Evolutionary conservation across 164 flowering plant genomes (phyloP).

Genomic region (Vitis rotundifolia): DNA sequence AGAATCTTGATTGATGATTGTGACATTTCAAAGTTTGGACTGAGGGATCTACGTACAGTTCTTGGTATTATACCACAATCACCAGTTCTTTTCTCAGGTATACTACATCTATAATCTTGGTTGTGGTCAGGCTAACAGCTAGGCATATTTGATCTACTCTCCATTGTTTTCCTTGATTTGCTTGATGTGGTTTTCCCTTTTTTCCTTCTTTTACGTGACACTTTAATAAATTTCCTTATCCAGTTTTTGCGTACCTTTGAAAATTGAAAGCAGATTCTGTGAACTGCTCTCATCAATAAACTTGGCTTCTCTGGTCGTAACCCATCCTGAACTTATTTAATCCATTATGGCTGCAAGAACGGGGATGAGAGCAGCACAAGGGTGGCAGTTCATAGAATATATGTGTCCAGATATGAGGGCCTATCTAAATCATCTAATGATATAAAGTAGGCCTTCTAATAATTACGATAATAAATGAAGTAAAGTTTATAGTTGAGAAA

Average conservation of each 20-base stretch:
- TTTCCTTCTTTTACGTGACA: too few relatives aligned
- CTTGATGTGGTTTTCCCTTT: background rate
- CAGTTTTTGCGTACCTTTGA: background rate
- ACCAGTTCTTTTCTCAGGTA: conserved; percentile 99
- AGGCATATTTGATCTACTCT: background rate
- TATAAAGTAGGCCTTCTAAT: too few relatives aligned
- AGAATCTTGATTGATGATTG: conserved; percentile 79
- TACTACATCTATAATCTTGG: background rate
- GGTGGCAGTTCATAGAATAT: background rate
- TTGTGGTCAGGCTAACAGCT: conserved; percentile 1
- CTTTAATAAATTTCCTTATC: background rate
- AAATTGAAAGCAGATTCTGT: too few relatives aligned
- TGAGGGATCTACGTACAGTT: conserved; percentile 83
- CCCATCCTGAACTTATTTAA: background rate
- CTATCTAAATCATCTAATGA: too few relatives aligned
- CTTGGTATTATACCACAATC: conserved; percentile 98
- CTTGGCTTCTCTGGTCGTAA: background rate
- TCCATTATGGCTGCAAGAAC: background rate
- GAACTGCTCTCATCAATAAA: background rate
- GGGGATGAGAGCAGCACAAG: background rate
- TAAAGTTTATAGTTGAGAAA: too few relatives aligned
- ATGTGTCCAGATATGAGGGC: too few relatives aligned
- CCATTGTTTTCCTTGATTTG: background rate
- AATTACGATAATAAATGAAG: too few relatives aligned
- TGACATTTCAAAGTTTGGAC: conserved; percentile 80